Evolutionary conservation across 2,329 filamentous ascomycete species (phyloP).

Genomic region (Arthrobotrys sinensis): DNA sequence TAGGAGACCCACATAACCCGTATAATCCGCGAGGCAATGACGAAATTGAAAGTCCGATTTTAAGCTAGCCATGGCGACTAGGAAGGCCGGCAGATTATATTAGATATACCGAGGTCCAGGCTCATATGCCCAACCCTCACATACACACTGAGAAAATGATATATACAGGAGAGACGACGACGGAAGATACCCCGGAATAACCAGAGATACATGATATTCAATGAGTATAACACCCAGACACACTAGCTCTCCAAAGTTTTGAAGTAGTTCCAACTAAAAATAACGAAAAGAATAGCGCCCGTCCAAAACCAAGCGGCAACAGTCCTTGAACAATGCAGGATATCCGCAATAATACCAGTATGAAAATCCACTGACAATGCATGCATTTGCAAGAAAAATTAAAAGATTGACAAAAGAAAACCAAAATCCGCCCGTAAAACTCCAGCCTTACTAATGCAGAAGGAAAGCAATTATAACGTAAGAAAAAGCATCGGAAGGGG

Average conservation of each 20-base stretch:
- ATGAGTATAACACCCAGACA: background rate
- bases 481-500: background rate
- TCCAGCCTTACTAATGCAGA: background rate
- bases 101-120: background rate
- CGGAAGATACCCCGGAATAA: background rate
- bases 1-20: background rate
- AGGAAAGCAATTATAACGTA: background rate
- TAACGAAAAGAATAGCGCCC: background rate
- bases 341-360: background rate
- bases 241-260: background rate
- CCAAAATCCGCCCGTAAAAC: background rate
- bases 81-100: background rate
- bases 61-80: background rate
- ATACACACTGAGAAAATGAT: background rate
- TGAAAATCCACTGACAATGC: background rate
- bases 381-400: conserved; percentile 5
- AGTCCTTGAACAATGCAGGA: background rate
- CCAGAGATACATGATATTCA: background rate
- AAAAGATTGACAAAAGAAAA: conserved; percentile 7
- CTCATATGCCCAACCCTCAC: no score
- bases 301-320: background rate
- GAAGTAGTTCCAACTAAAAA: background rate
- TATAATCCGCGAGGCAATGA: background rate
- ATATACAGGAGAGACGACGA: background rate
- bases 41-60: background rate